Base-by-base conservation (phyloP, 2,329 filamentous ascomycete species). In the Penicillium capsulatum region DNA sequence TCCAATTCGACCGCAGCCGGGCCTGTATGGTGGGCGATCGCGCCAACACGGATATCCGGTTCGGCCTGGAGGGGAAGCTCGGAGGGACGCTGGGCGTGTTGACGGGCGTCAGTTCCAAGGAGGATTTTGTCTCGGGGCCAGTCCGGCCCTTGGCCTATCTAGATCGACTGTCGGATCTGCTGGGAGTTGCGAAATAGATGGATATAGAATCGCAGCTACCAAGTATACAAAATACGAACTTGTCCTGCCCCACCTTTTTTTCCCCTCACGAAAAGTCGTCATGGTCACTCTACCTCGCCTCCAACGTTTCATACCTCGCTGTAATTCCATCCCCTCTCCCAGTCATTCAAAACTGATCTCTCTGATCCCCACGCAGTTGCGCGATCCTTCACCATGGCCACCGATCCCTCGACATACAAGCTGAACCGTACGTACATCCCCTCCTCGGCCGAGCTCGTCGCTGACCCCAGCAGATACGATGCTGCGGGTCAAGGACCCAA, bases 1-100 rank as follows among this genome's bases (percentile, higher is more conserved):
- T 97, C 65, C 76, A 85, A 52, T 84, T 98, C 38, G 83, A 97
- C 63, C 79, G 90, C 26, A 79, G 75, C 44, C 81, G 81, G 53
- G 86, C 92, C 1, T 97, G 92, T 68, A 98, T 98, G 92, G 79
- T 98, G 30, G 92, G 92, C 5, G 92, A 98, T 65, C 77, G 92
- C 19, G 72, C 95, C 48, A 86, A 97, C 64, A 98, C 92, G 0
- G 92, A 98, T 67, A 97, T 98, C 62, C 82, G 86, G 63, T 98
- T 98, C 63, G 92, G 92, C 3, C 77, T 96, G 48, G 84, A 97
- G 61, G 91, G 91, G 0, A 83, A 84, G 50, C 75, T 98, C 17
- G 92, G 92, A 13, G 92, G 92, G 0, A 97, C 92, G 0, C 68
- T 98, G 53, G 87, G 84, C 27, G 92, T 98, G 4, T 70, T 95